Evolutionary conservation across 2,329 filamentous ascomycete genomes (phyloP), one percentile per base, ranked within the genome.

Genomic region (Claviceps sp.): DNA sequence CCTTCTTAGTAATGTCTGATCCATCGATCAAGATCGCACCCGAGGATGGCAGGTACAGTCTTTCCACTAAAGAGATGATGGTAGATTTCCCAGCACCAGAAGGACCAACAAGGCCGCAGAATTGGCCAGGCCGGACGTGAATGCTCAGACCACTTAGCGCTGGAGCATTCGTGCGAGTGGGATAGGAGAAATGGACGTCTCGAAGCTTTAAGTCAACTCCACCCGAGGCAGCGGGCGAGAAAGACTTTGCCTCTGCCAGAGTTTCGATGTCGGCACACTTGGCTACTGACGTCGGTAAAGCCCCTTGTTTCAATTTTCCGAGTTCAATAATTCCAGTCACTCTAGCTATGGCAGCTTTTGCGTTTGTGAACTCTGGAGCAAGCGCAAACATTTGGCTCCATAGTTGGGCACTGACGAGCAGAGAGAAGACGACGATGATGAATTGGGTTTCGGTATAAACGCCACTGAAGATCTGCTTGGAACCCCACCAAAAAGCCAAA

Each of bases 401-500:
- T 7, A 47, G 69, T 58, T 80, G 75, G 0, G 82, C 79, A 46
- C 76, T 79, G 51, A 84, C 75, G 1, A 85, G 70, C 48, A 85
- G 72, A 0, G 80, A 76, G 5, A 74, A 4, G 79, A 72, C 2
- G 83, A 70, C 82, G 59, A 87, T 84, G 63, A 89, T 82, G 68
- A 89, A 89, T n/a, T 85, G 76, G 36, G 81, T 78, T 44, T 77
- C 77, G 2, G 69, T 72, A 57, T 84, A 84, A 52, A 78, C 69
- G 4, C 85, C 84, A 43, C 75, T 72, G 49, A 82, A 76, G 54
- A 89, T 86, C 56, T 81, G 79, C 58, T 79, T 83, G 0, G 84
- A 76, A 3, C 85, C 85, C 84, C 85, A 90, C 84, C 85, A 90
- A 65, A 88, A 89, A 0, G 84, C 82, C 51, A 90, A 76, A 0